Base-by-base conservation (phyloP, 1,284 basidiomycete species). In the Microstroma glucosiphilum region DNA sequence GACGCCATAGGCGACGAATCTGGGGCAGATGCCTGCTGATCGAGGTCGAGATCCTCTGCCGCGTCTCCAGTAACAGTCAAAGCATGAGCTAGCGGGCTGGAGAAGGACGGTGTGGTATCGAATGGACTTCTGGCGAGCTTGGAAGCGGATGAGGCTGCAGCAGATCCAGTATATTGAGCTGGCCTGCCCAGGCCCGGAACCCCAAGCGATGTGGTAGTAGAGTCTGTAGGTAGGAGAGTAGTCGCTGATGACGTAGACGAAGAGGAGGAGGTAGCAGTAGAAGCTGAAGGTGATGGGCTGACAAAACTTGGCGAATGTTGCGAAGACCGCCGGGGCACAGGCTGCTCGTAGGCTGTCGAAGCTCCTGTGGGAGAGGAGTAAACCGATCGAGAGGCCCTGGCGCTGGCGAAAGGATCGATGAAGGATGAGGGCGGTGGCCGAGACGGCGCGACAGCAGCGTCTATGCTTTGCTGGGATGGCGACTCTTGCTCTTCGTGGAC, bases 51-150 rank as follows among this genome's bases (percentile, higher is more conserved):
- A 42, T 62, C 61, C 17, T 62, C 61, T 12, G 61, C 61, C 40
- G 67, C 64, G 15, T 77, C 76, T n/a, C 66, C 63, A 7, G 75
- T 70, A 13, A 78, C 60, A 46, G 67, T 70, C 13, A 71, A 69
- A 12, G 73, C 70, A 51, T 74, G 69, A 8, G 76, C 76, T 46
- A 78, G 70, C 30, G 76, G 76, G 42, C 76, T 78, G 17, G 75
- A 76, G 30, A 76, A 77, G 55, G 74, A 76, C 1, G 76, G 76
- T 15, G 70, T 63, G 19, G 58, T 73, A 64, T 64, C 63, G 48
- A 62, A 67, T 1, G 59, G 57, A 42, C 43, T 57, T 40, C 56
- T 19, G 26, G 54, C 23, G 11, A 54, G 51, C 37, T 59, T 57
- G 30, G 53, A n/a, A 6, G 56, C 62, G n/a, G 62, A 48, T 30